These are phyloP conservation scores for apple (Malus domestica) DNA, from an alignment of 306 rosid genomes.

Conservation along the genomic window DNA sequence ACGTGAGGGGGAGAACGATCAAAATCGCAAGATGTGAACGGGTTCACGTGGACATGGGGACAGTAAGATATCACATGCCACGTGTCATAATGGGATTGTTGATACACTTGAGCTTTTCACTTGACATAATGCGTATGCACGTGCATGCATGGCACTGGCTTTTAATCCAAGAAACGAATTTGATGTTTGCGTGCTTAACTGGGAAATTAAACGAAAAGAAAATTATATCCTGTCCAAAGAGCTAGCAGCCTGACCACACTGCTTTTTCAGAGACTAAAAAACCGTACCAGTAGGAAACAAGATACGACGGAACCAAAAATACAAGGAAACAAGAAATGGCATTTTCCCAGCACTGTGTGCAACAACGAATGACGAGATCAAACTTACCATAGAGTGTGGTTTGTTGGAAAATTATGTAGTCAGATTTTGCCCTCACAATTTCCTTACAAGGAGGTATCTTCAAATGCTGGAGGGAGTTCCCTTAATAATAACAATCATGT, in stretches of 20 bases:
- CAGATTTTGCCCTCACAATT: too few species aligned
- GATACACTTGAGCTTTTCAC: not conserved
- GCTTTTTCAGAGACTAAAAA: too few species aligned
- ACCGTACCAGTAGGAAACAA: too few species aligned
- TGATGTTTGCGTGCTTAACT: not conserved
- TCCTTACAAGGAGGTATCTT: too few species aligned
- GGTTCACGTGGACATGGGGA: constrained; percentile 29
- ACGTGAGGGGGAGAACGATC: not conserved
- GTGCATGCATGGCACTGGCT: not conserved
- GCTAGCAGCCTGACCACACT: not conserved
- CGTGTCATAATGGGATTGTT: constrained; percentile 13
- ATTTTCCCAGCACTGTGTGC: too few species aligned
- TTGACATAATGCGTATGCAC: not conserved
- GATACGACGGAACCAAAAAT: too few species aligned
- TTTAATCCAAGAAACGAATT: not conserved
- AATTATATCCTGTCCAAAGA: not conserved
- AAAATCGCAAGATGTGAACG: not conserved
- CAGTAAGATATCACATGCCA: not conserved
- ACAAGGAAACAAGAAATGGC: too few species aligned
- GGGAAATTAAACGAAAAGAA: not conserved
- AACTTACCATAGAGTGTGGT: too few species aligned
- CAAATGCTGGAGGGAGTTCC: too few species aligned
- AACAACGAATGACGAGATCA: too few species aligned
- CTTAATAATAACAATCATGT: too few species aligned
- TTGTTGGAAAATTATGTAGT: too few species aligned